Evolutionary conservation across 768 basidiomycete species (phyloP).

Genomic region (Suillus americanus): DNA sequence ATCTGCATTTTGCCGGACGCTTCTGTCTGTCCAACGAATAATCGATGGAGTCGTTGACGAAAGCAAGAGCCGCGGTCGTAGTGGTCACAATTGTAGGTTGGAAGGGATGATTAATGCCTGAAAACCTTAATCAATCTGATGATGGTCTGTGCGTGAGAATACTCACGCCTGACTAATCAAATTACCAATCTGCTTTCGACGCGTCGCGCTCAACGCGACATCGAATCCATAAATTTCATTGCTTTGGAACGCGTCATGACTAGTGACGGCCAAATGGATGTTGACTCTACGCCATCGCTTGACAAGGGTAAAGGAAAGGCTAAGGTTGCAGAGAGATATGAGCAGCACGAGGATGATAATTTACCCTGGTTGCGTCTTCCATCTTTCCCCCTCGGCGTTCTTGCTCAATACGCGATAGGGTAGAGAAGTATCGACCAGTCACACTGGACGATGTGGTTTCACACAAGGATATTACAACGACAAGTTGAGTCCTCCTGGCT

Average conservation of each 20-base stretch:
- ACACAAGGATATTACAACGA: conserved; percentile 91
- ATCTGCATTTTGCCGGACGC: conserved; percentile 90
- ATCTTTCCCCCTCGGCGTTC: conserved; percentile 6
- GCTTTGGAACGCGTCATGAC: conserved; percentile 40
- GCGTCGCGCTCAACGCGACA: conserved; percentile 4
- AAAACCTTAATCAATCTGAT: conserved; percentile 34
- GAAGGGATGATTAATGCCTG: conserved; percentile 17
- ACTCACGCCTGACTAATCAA: conserved; percentile 20
- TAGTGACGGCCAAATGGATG: conserved; percentile 54
- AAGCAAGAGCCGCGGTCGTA: conserved; percentile 57
- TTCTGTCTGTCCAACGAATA: conserved; percentile 84
- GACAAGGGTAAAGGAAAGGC: conserved; percentile 63
- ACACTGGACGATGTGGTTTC: conserved; percentile 94
- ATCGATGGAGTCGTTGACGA: conserved; percentile 94
- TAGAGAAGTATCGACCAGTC: conserved; percentile 95
- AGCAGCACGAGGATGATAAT: conserved; percentile 55
- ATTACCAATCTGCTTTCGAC: neutral
- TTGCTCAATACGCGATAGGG: conserved; percentile 52
- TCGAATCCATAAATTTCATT: conserved; percentile 1
- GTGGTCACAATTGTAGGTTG: conserved; percentile 14
- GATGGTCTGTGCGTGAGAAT: conserved; percentile 46
- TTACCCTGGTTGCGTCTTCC: conserved; percentile 72
- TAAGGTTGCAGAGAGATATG: conserved; percentile 49
- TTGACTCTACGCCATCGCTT: conserved; percentile 32
- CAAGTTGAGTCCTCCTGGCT: conserved; percentile 56